A percentile compares a stretch with the other conserved stretches of the same genome.
These are phyloP conservation scores for Penicillium ochrochloron DNA, from an alignment of 495 filamentous ascomycete genomes.

Conservation along the genomic window DNA sequence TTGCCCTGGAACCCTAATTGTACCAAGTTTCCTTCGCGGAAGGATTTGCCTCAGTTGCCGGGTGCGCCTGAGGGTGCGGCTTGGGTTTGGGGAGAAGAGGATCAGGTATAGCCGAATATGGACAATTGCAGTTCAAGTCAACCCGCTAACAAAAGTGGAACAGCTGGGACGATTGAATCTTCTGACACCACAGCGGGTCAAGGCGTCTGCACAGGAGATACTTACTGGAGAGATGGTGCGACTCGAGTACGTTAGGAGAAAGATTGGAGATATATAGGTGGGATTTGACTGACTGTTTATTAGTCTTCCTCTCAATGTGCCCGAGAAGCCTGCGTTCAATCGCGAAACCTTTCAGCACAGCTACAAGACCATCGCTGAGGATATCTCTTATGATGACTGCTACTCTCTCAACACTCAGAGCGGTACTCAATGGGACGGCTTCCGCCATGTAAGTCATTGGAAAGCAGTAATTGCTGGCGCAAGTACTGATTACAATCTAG, in stretches of 20 bases:
- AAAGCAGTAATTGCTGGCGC: background rate
- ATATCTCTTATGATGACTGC: slow-evolving; percentile 61
- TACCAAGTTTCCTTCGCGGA: slow-evolving; percentile 54
- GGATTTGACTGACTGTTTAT: background rate
- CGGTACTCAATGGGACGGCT: slow-evolving; percentile 76
- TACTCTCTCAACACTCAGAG: slow-evolving; percentile 73
- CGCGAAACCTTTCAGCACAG: slow-evolving; percentile 57
- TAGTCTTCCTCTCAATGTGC: slow-evolving; percentile 60
- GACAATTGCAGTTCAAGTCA: background rate
- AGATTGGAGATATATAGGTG: background rate
- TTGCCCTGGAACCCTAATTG: slow-evolving; percentile 61
- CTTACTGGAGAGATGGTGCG: slow-evolving; percentile 57
- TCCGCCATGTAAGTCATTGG: slow-evolving; percentile 57
- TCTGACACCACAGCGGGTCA: slow-evolving; percentile 59
- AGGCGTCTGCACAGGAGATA: slow-evolving; percentile 54
- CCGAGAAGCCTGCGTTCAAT: slow-evolving; percentile 53
- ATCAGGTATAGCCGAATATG: slow-evolving; percentile 42
- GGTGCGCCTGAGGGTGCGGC: slow-evolving; percentile 55
- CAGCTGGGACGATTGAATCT: slow-evolving; percentile 62
- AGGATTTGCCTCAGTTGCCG: slow-evolving; percentile 54
- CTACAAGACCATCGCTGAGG: slow-evolving; percentile 49
- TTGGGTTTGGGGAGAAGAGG: slow-evolving; percentile 69
- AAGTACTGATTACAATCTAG: slow-evolving; percentile 21
- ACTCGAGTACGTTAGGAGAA: slow-evolving; percentile 42
- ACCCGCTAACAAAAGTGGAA: background rate